These are phyloP conservation scores for Jamesozyma lodderae DNA, from an alignment of 805 yeast genomes.

Conservation along the genomic window DNA sequence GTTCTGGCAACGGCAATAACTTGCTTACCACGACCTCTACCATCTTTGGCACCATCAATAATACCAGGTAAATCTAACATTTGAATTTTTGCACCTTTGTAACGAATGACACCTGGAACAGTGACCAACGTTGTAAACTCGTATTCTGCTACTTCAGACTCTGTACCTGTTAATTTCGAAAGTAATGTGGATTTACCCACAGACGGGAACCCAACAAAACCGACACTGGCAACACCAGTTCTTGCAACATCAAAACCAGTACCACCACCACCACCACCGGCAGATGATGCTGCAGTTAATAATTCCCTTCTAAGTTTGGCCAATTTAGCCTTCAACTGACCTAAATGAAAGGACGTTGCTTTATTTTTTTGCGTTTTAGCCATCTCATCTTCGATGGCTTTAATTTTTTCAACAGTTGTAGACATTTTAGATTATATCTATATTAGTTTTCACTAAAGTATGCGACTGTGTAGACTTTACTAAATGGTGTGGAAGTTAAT, in stretches of 20 bases:
- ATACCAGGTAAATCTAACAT: conserved; percentile 90
- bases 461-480: no score
- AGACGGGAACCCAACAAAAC: conserved; percentile 97
- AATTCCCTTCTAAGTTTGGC: conserved; percentile 93
- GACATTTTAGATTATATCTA: conserved; percentile 38
- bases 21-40: conserved; percentile 89
- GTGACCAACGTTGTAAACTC: conserved; percentile 97
- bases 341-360: conserved; percentile 95
- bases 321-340: conserved; percentile 91
- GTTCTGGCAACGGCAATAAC: conserved; percentile 99
- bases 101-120: conserved; percentile 92
- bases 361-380: conserved; percentile 95
- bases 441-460: no score
- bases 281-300: conserved; percentile 56
- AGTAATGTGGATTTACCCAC: conserved; percentile 79
- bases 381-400: conserved; percentile 95
- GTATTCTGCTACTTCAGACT: conserved; percentile 95
- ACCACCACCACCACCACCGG: conserved; percentile 88
- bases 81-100: conserved; percentile 95
- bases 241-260: conserved; percentile 97
- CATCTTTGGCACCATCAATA: conserved; percentile 86
- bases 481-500: no score
- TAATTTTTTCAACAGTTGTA: conserved; percentile 64
- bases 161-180: conserved; percentile 87
- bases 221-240: conserved; percentile 96